These are phyloP conservation scores for Colletotrichum liaoningense DNA, from an alignment of 2,329 filamentous ascomycete species.

Conservation along the genomic window DNA sequence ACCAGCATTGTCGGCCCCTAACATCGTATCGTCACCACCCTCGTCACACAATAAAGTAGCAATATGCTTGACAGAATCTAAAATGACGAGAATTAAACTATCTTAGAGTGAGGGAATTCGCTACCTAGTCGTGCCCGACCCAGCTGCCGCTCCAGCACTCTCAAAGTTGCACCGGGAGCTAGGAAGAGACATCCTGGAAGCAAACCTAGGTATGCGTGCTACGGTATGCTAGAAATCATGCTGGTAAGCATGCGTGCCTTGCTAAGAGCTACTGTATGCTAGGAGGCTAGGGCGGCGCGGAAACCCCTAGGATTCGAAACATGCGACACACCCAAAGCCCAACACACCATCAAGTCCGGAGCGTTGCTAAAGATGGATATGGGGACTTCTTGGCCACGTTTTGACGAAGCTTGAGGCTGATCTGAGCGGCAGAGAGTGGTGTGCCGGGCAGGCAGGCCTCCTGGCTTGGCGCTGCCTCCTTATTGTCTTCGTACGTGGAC, in stretches of 20 bases:
- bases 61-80: not conserved
- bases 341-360: slow-evolving; percentile 3
- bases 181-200: not conserved
- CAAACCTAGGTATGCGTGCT: too few species aligned
- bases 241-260: not conserved
- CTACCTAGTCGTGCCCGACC: not conserved
- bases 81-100: not conserved
- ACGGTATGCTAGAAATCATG: not conserved
- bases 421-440: slow-evolving; percentile 28
- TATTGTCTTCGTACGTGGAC: not conserved
- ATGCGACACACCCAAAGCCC: slow-evolving; percentile 17
- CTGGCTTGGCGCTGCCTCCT: slow-evolving; percentile 26
- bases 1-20: too few species aligned
- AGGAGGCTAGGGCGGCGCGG: slow-evolving; percentile 14
- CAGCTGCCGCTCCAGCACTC: not conserved
- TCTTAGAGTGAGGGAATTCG: not conserved
- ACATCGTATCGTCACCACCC: too few species aligned
- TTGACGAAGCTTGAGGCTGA: slow-evolving; percentile 31
- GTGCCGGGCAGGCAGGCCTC: slow-evolving; percentile 20
- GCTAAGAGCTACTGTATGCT: not conserved
- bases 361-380: slow-evolving; percentile 33
- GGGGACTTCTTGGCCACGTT: slow-evolving; percentile 34
- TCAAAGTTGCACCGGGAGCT: not conserved
- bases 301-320: slow-evolving; percentile 34
- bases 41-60: not conserved